Evolutionary conservation across 768 basidiomycete genomes (phyloP).

Genomic region (Cytidiella melzeri): DNA sequence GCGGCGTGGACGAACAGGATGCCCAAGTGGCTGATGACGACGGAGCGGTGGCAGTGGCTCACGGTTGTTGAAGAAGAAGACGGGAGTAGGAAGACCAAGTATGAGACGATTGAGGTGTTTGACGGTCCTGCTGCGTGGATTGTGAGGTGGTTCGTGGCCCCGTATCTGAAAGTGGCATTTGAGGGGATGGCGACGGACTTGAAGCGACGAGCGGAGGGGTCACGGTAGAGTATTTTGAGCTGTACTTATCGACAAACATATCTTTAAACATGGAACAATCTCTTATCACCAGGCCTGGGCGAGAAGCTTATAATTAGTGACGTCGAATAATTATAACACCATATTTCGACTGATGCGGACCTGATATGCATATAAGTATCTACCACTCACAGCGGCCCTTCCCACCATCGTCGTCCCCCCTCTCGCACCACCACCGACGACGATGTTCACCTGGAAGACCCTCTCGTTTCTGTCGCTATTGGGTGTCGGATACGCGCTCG

Average conservation of each 20-base stretch:
- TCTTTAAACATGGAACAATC: neutral
- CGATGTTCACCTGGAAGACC: too few relatives aligned
- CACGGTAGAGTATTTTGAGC: neutral
- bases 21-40: slow-evolving; percentile 42
- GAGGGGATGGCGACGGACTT: slow-evolving; percentile 50
- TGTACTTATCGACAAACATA: neutral
- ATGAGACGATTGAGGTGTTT: slow-evolving; percentile 62
- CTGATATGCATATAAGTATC: neutral
- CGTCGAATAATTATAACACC: neutral
- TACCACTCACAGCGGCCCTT: too few relatives aligned
- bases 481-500: too few relatives aligned
- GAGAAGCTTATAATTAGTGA: neutral
- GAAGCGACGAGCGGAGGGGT: slow-evolving; percentile 43
- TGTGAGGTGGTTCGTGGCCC: slow-evolving; percentile 38
- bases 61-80: slow-evolving; percentile 30
- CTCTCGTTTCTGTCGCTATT: too few relatives aligned
- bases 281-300: neutral
- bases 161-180: slow-evolving; percentile 40
- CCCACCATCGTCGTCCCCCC: too few relatives aligned
- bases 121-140: slow-evolving; percentile 48
- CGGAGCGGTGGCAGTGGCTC: slow-evolving; percentile 63
- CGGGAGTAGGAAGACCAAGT: slow-evolving; percentile 45
- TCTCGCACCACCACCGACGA: too few relatives aligned
- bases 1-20: slow-evolving; percentile 48
- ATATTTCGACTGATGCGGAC: neutral